A percentile compares a stretch with the other conserved stretches of the same genome.
Conservation (phyloP, 331 rosid species). For the Cucumis variabilis region DNA sequence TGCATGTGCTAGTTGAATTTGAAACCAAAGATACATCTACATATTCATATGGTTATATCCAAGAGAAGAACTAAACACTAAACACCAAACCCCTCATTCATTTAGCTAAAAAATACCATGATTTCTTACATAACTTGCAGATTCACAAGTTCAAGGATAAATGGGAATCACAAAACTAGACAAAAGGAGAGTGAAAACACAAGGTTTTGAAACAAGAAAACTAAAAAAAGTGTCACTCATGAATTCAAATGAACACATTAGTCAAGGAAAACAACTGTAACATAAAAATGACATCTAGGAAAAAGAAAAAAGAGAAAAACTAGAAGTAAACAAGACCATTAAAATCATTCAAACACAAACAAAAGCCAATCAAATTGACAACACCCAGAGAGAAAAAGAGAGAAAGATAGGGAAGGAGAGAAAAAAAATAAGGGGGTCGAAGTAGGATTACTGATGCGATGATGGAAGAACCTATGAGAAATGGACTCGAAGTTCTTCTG, state of each 20-base stretch:
- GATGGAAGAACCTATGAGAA: conserved; percentile 64
- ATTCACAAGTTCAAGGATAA: background rate
- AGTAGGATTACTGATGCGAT: conserved; percentile 55
- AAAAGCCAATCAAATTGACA: conserved; percentile 25
- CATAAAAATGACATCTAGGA: background rate
- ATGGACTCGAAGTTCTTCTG: conserved; percentile 71
- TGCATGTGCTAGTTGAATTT: conserved; percentile 16
- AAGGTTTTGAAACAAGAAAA: background rate
- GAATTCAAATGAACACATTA: conserved; percentile 7
- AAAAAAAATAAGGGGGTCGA: conserved; percentile 6
- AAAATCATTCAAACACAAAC: conserved; percentile 24
- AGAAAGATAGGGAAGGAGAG: background rate
- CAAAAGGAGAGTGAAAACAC: background rate
- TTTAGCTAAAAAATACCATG: background rate
- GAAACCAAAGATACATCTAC: conserved; percentile 7
- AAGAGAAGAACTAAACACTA: background rate
- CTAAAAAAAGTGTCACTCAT: background rate
- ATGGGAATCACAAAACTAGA: background rate
- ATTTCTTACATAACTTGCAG: background rate
- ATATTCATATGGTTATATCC: background rate
- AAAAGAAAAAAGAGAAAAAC: conserved; percentile 8
- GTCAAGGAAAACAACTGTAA: background rate
- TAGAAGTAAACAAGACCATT: background rate
- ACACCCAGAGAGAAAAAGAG: background rate
- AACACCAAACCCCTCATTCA: background rate